A percentile compares a stretch with the other conserved stretches of the same genome.
phyloP scores from a whole-genome alignment of 169 alveolate genomes.

The Theileria orientalis region DNA sequence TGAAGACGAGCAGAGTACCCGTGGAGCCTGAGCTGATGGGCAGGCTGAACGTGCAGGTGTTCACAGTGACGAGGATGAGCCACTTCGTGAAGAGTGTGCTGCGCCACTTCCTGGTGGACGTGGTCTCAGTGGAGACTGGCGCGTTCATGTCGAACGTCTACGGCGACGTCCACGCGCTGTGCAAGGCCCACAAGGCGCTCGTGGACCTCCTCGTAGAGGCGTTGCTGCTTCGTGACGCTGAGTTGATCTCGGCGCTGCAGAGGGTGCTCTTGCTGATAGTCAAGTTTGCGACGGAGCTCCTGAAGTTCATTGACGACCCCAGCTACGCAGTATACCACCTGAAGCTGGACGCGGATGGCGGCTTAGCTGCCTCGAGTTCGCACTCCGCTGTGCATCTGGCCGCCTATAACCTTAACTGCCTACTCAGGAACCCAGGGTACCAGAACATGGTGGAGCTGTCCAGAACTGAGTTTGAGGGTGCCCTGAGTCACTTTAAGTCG shows the following conservation, averaged over 20 bases:
- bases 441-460: constrained; percentile 48
- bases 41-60: constrained; percentile 65
- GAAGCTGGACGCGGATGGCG: background rate
- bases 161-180: constrained; percentile 46
- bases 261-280: constrained; percentile 59
- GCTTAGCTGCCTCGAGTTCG: background rate
- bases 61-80: constrained; percentile 66
- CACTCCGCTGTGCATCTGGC: background rate
- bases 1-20: constrained; percentile 66
- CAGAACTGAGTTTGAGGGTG: constrained; percentile 23
- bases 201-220: constrained; percentile 52
- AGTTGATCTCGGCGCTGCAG: constrained; percentile 36
- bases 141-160: constrained; percentile 9
- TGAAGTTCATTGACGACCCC: constrained; percentile 46
- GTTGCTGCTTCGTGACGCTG: constrained; percentile 51
- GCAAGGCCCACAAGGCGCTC: constrained; percentile 54
- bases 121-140: constrained; percentile 48
- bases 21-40: constrained; percentile 60
- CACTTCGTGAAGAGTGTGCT: constrained; percentile 57
- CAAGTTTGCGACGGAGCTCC: constrained; percentile 66
- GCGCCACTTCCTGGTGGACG: constrained; percentile 62
- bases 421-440: constrained; percentile 51
- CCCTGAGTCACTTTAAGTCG: constrained; percentile 19
- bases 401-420: background rate
- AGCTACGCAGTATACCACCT: background rate